Evolutionary conservation across 1,284 basidiomycete genomes (phyloP), one percentile per base, ranked within the genome.

Genomic region (Fomitiporia mediterranea): DNA sequence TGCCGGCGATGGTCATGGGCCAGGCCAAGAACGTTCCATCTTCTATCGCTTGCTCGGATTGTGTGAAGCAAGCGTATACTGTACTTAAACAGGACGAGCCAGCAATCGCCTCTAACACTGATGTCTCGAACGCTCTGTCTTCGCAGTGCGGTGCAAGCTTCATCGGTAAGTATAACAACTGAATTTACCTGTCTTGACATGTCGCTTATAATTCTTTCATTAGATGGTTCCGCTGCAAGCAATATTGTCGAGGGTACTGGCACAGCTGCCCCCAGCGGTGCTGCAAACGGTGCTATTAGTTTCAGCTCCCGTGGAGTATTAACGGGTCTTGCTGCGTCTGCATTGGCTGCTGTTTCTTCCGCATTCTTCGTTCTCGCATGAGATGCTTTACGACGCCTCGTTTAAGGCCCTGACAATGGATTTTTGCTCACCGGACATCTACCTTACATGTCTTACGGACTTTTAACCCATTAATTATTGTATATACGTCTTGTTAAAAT

Each of bases 21-120:
- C 59, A 58, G 13, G 43, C 65, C 15, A 62, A 67, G 13, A 61
- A 53, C 37, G 28, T 79, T 9, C 74, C 78, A 3, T 57, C 65
- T 35, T 80, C 77, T 61, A 68, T 79, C 28, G 72, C 72, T 30
- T 84, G 82, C 72, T 73, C 79, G 32, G 69, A 79, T 67, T 84
- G 83, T 67, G 65, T 71, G 59, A 81, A 84, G 70, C 73, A 69
- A 43, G 69, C 73, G 3, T 82, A 76, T 70, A 78, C 76, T 64
- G 66, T 80, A 59, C 57, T 80, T 51, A 69, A 68, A 53, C 51
- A 63, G 19, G 67, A 72, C 32, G 65, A 74, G 55, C 77, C 80
- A 11, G 63, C 60, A 43, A 35, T 75, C 13, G 58, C 47, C 56
- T 66, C 38, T 62, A 69, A 61, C 59, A 65, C 6, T 64, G 66